A percentile compares a stretch with the other conserved stretches of the same genome.
Evolutionary conservation across 208 protist genomes (phyloP).

Genomic region (Acanthamoeba royreba): DNA sequence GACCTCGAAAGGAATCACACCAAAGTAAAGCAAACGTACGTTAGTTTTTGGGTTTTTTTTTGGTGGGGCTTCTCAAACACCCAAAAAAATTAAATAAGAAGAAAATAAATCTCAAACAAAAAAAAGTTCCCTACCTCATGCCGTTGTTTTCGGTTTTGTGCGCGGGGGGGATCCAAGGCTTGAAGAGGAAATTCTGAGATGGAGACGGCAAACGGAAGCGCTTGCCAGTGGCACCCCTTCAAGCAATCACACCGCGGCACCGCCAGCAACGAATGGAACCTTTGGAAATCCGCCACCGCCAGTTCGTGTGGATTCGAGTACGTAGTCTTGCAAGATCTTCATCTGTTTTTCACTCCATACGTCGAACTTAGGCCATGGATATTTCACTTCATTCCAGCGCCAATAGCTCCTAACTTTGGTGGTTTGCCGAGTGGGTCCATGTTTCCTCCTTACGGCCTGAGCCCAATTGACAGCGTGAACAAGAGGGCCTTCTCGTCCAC

Average conservation of each 20-base stretch:
- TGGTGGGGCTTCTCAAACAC: too few species aligned
- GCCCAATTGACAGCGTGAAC: background rate
- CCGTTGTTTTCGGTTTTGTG: too few species aligned
- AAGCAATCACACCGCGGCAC: background rate
- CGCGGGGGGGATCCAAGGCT: background rate
- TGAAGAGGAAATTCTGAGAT: background rate
- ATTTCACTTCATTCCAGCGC: background rate
- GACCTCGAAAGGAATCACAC: constrained; percentile 63
- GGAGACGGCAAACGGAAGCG: constrained; percentile 1
- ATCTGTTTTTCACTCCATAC: background rate
- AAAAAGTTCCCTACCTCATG: too few species aligned
- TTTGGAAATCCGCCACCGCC: background rate
- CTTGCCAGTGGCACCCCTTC: background rate
- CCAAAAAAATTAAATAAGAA: too few species aligned
- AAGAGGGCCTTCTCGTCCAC: constrained; percentile 3
- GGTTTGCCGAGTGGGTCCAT: background rate
- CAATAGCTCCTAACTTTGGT: background rate
- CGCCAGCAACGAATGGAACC: background rate
- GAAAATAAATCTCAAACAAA: too few species aligned
- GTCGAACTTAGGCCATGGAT: background rate
- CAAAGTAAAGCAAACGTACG: constrained; percentile 59
- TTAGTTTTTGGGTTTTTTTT: background rate
- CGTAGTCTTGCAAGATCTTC: background rate
- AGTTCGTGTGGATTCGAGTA: background rate
- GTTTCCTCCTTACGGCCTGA: background rate